Evolutionary conservation across 2,329 filamentous ascomycete species (phyloP).

Genomic region (Hypoxylon rubiginosum): DNA sequence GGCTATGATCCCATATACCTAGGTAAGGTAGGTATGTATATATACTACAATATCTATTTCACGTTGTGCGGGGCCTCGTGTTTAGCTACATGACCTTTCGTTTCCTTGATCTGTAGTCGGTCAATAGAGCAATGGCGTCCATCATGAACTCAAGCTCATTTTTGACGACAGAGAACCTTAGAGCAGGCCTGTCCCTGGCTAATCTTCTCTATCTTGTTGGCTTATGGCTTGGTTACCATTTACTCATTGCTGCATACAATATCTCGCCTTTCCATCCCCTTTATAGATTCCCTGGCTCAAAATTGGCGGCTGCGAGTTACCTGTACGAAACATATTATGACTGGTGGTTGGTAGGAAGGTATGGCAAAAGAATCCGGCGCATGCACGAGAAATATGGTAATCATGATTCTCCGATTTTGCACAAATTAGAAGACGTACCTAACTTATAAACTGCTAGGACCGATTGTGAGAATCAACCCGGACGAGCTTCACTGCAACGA

Average conservation of each 20-base stretch:
- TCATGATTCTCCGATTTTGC: neutral
- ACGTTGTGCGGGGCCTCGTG: neutral
- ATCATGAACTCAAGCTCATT: neutral
- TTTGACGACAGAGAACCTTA: neutral
- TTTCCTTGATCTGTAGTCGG: neutral
- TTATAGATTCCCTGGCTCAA: conserved; percentile 42
- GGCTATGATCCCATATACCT: too few species aligned
- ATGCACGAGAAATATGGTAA: conserved; percentile 46
- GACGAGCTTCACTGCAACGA: conserved; percentile 41
- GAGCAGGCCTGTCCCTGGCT: neutral
- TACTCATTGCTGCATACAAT: conserved; percentile 41
- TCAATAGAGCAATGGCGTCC: neutral
- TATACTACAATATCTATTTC: neutral
- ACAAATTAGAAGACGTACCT: neutral
- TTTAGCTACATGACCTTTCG: neutral
- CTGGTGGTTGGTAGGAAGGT: conserved; percentile 35
- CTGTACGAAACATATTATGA: conserved; percentile 45
- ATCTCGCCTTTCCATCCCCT: conserved; percentile 44
- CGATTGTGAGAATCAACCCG: conserved; percentile 33
- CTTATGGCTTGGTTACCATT: conserved; percentile 29
- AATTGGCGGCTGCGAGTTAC: conserved; percentile 37
- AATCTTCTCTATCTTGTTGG: conserved; percentile 20
- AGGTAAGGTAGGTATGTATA: neutral
- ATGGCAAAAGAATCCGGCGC: conserved; percentile 32
- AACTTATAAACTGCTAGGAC: conserved; percentile 15